phyloP scores from a whole-genome alignment of 495 filamentous ascomycete genomes.

The Venustampulla echinocandica region DNA sequence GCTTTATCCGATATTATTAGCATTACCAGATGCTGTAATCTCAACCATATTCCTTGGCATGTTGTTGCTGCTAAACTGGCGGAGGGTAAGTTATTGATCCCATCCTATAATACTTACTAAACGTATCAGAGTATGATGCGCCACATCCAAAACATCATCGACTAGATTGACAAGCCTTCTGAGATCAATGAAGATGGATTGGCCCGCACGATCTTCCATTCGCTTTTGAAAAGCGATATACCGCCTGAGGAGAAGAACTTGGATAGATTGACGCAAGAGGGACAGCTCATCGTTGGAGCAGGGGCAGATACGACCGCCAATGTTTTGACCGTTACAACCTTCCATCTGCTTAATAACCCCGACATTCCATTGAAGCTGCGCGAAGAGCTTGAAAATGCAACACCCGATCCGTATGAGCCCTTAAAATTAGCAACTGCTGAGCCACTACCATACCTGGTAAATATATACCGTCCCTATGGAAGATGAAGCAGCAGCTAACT shows the following conservation, averaged over 20 bases:
- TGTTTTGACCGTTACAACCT: constrained; percentile 25
- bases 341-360: constrained; percentile 26
- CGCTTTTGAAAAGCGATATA: constrained; percentile 6
- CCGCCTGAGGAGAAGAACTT: constrained; percentile 22
- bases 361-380: constrained; percentile 19
- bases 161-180: background rate
- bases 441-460: constrained; percentile 9
- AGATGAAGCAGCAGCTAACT: background rate
- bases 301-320: constrained; percentile 24
- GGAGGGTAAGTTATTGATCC: background rate
- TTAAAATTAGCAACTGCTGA: constrained; percentile 33
- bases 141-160: constrained; percentile 7
- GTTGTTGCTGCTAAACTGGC: background rate
- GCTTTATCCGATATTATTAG: background rate
- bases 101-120: background rate
- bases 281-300: constrained; percentile 23
- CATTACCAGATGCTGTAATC: background rate
- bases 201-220: constrained; percentile 11
- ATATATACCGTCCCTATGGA: background rate
- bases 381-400: constrained; percentile 20
- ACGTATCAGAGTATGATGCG: background rate
- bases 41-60: background rate
- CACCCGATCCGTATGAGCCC: constrained; percentile 11
- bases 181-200: constrained; percentile 4
- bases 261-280: constrained; percentile 25